Evolutionary conservation across 2,329 filamentous ascomycete genomes (phyloP), one percentile per base, ranked within the genome.

Genomic region (Aspergillus candidus): DNA sequence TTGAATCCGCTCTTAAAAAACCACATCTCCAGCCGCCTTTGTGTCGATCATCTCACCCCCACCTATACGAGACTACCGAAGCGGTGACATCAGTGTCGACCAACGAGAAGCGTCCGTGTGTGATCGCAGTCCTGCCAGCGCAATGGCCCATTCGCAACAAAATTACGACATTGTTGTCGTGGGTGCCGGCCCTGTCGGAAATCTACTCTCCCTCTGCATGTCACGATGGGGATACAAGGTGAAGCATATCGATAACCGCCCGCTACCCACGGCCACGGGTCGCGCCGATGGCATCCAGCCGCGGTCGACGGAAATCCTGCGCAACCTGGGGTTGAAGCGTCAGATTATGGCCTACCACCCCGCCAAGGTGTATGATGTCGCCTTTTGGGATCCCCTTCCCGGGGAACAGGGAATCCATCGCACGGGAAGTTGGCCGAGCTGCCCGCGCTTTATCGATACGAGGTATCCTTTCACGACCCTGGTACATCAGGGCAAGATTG

Each of bases 191-290:
- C 90, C 90, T 4, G 88, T 90, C 33, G 90, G 90, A 43, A 78
- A 95, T 46, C 83, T 94, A 70, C 77, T 95, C 17, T 93, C 88
- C 7, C 89, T 89, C 27, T 91, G 86, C 62, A 78, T 96, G 49
- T 86, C 88, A 48, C 78, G 89, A 72, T 95, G 89, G 88, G 90
- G 90, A 14, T 96, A 95, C 75, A 88, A 82, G 66, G 88, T 96
- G 67, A 94, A 91, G 74, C 88, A 95, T 69, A 88, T 95, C 61
- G 90, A 95, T 70, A 94, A 94, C 69, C 79, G 89, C 47, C 75
- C 88, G 2, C 86, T 91, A 59, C 89, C 89, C 12, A 95, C 89
- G 11, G 72, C 80, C 2, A 94, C 88, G 14, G 89, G 89, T 41
- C 86, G 89, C 52, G 90, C 89, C 44, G 89, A 95, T 68, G 89